A percentile compares a stretch with the other conserved stretches of the same genome.
phyloP scores from a whole-genome alignment of 768 basidiomycete genomes.

The Boletus insuetus region DNA sequence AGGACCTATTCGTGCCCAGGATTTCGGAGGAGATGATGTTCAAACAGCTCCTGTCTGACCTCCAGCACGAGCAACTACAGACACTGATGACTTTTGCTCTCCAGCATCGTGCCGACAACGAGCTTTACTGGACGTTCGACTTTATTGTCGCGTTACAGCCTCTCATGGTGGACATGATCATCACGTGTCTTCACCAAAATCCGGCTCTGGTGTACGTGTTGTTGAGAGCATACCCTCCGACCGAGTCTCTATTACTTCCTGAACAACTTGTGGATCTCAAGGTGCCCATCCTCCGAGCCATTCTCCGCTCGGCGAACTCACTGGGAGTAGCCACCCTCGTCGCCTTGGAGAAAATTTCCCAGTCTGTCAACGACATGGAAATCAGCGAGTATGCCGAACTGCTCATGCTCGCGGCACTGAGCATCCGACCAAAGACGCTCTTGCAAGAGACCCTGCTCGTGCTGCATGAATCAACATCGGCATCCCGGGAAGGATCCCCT shows the following conservation, averaged over 20 bases:
- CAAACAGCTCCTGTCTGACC: conserved; percentile 22
- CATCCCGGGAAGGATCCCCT: conserved; percentile 19
- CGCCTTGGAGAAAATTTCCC: conserved; percentile 53
- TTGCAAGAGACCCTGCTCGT: conserved; percentile 61
- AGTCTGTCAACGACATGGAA: conserved; percentile 40
- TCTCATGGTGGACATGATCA: conserved; percentile 31
- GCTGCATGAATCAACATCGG: conserved; percentile 46
- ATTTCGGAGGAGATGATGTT: conserved; percentile 12
- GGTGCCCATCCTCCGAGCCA: conserved; percentile 40
- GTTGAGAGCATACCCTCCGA: conserved; percentile 47
- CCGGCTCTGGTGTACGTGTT: conserved; percentile 56
- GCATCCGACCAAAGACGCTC: conserved; percentile 48
- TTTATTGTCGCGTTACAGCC: conserved; percentile 29
- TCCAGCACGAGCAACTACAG: conserved; percentile 18
- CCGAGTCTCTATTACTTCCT: conserved; percentile 34
- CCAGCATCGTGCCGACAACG: conserved; percentile 53
- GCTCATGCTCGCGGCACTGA: conserved; percentile 49
- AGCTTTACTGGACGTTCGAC: conserved; percentile 51
- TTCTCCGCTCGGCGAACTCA: conserved; percentile 55
- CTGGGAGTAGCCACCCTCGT: conserved; percentile 55
- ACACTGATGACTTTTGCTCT: conserved; percentile 27
- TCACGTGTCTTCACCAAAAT: conserved; percentile 45
- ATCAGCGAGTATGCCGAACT: conserved; percentile 49
- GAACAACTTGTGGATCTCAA: conserved; percentile 28
- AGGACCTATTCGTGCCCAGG: conserved; percentile 31